Percentiles rank a stretch among this genome's conserved stretches.
Evolutionary conservation across 2,329 filamentous ascomycete species (phyloP).

Genomic region (Pyricularia sp.): DNA sequence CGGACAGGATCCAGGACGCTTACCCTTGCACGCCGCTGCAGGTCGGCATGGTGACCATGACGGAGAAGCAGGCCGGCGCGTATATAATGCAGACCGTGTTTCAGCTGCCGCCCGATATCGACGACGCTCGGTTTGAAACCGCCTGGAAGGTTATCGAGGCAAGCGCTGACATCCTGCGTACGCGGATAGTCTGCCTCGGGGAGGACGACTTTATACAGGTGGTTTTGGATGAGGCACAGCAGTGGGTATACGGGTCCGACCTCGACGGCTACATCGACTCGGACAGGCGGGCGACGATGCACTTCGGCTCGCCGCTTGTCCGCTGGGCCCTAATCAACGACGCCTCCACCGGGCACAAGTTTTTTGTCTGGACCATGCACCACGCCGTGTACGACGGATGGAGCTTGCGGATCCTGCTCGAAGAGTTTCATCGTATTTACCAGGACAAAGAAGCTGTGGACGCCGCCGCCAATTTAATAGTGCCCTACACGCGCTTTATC

Average conservation of each 20-base stretch:
- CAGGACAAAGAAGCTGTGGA: background rate
- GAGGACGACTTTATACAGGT: constrained; percentile 2
- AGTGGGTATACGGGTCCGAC: background rate
- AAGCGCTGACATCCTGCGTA: constrained; percentile 8
- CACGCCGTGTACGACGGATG: constrained; percentile 21
- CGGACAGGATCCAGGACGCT: constrained; percentile 8
- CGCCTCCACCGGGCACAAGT: constrained; percentile 4
- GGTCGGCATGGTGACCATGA: constrained; percentile 10
- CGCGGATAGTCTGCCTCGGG: constrained; percentile 3
- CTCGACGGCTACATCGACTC: background rate
- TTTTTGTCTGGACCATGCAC: constrained; percentile 19
- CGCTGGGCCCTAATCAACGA: background rate
- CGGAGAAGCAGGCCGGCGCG: background rate
- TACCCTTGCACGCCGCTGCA: constrained; percentile 14
- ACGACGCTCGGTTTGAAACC: background rate
- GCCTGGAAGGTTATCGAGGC: background rate
- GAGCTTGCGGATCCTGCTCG: constrained; percentile 15
- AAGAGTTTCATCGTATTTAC: background rate
- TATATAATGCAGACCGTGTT: background rate
- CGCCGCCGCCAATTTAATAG: background rate
- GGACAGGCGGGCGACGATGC: background rate
- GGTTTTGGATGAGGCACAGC: background rate
- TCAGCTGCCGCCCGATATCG: background rate
- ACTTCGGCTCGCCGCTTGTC: background rate
- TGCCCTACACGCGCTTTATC: background rate